phyloP scores from a whole-genome alignment of 306 rosid genomes.

The Prosopis cineraria region DNA sequence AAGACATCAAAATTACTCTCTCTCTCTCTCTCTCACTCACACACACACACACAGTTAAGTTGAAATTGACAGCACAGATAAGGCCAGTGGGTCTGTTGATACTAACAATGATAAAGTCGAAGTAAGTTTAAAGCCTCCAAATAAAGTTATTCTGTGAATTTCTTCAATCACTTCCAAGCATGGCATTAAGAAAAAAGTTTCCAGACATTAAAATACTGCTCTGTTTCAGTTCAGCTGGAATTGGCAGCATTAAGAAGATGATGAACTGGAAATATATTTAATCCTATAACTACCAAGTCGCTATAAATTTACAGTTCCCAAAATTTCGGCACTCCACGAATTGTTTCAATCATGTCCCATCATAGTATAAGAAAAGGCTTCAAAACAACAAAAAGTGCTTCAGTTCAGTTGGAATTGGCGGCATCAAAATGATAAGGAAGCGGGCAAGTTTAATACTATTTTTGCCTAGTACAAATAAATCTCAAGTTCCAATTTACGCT shows the following conservation, averaged over 20 bases:
- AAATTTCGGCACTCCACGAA: neutral
- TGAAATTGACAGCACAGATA: neutral
- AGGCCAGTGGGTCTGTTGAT: neutral
- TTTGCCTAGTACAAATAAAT: neutral
- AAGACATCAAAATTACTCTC: neutral
- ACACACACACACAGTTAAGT: too few species aligned
- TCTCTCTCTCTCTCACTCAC: neutral
- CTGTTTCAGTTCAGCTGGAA: neutral
- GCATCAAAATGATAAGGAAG: neutral
- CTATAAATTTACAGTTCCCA: neutral
- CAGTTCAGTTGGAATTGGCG: neutral
- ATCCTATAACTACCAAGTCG: neutral
- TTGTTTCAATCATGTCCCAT: neutral
- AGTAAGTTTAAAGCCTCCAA: neutral
- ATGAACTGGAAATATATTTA: neutral
- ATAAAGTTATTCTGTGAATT: neutral
- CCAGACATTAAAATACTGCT: neutral
- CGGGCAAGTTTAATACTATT: neutral
- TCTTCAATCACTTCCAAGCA: neutral
- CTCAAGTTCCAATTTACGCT: neutral
- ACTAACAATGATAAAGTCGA: neutral
- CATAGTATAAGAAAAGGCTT: neutral
- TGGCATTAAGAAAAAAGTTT: neutral
- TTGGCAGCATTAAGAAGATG: neutral
- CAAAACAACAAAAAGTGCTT: neutral